Evolutionary conservation across 1,139 yeast species (phyloP), one percentile per base, ranked within the genome.

Genomic region (Spathaspora sp.): DNA sequence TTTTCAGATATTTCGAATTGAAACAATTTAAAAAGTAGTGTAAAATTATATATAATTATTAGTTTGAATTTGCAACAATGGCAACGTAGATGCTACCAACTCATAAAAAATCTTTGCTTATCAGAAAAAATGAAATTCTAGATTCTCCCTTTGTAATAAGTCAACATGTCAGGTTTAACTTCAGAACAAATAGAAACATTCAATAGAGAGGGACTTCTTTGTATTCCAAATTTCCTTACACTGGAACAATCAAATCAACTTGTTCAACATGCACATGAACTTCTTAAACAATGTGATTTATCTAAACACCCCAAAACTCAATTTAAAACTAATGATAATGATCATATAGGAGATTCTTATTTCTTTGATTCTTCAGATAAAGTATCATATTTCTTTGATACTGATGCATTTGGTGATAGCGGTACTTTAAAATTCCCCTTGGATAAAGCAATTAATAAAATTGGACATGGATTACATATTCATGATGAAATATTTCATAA

Each of bases 391-490:
- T 87, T 87, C 64, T 82, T 87, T 52, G 95, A 87, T 55, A 80
- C 80, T 4, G 89, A 80, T 56, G 90, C 95, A 0, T 78, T 85
- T 55, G 80, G 79, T 54, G 70, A 63, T 4, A 42, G 59, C 1
- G 86, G 86, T 4, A 57, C 74, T 16, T 68, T 87, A 52, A 61
- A 60, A 37, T 77, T 72, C 57, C 80, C 86, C 10, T 74, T 82
- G 51, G 76, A 75, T 26, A 66, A 66, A 50, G 81, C 93, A 1
- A 75, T 87, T 58, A 87, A 87, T 64, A 87, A 87, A 64, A 82
- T 87, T 38, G 95, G 95, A 7, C 96, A 87, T 59, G 89, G 88
- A 0, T 63, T 87, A 34, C 96, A 87, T 57, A 72, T 78, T 59
- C 57, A 64, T 37, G 82, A 83, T 51, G 65, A 69, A 0, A 59